phyloP scores from a whole-genome alignment of 768 basidiomycete genomes.

The Boletellus emodensis region DNA sequence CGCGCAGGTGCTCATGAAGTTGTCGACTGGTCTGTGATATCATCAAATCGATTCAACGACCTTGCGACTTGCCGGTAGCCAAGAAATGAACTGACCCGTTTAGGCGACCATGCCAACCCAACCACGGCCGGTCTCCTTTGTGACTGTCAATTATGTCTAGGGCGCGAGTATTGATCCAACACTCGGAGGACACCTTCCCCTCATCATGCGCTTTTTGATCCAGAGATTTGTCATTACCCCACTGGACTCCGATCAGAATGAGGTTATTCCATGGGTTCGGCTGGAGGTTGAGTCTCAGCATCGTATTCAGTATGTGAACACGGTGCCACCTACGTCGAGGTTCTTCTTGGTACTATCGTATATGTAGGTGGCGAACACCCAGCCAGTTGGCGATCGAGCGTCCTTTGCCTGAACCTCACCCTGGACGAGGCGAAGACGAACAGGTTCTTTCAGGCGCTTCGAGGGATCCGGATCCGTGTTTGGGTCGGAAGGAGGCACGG shows the following conservation, averaged over 20 bases:
- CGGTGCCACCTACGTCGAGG: background rate
- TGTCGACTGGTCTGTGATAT: background rate
- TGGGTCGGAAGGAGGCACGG: background rate
- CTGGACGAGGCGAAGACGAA: background rate
- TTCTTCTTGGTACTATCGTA: background rate
- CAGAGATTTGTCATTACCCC: constrained; percentile 1
- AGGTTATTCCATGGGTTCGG: background rate
- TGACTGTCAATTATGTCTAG: background rate
- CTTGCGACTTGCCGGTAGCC: no score
- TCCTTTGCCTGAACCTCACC: background rate
- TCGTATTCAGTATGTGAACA: background rate
- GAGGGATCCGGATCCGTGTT: background rate
- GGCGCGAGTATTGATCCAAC: background rate
- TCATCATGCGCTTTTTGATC: background rate
- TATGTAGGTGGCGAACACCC: constrained; percentile 1
- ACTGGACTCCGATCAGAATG: constrained; percentile 1
- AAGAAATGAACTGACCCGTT: background rate
- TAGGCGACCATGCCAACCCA: background rate
- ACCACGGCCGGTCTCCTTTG: background rate
- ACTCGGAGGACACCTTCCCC: background rate
- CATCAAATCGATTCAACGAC: background rate
- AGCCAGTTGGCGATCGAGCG: background rate
- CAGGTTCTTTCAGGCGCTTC: no score
- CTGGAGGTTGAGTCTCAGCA: background rate
- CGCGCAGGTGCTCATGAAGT: background rate